Percentiles rank a stretch among this genome's conserved stretches.
Evolutionary conservation across 73 alveolate species (phyloP).

Genomic region (Paramecium sexaurelia): DNA sequence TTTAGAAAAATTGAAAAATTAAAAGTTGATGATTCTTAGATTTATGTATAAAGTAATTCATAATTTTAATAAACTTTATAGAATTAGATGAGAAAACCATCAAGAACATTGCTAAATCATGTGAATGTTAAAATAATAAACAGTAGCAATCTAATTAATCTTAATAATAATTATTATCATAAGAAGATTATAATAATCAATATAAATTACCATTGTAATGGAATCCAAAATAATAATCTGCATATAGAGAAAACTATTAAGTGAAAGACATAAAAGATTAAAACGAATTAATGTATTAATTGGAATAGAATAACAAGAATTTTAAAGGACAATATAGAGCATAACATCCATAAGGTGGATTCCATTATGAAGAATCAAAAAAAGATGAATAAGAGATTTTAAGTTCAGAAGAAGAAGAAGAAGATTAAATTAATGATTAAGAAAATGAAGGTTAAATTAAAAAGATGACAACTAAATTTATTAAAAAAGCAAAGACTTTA

Average conservation of each 20-base stretch:
- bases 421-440: not conserved
- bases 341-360: not conserved
- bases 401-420: not conserved
- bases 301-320: not conserved
- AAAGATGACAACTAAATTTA: slow-evolving; percentile 42
- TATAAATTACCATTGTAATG: not conserved
- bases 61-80: not conserved
- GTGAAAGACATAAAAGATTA: slow-evolving; percentile 37
- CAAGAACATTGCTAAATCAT: slow-evolving; percentile 20
- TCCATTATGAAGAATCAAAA: slow-evolving; percentile 19
- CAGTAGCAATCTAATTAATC: not conserved
- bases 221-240: slow-evolving; percentile 48
- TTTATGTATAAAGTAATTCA: slow-evolving; percentile 1
- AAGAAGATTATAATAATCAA: not conserved
- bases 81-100: slow-evolving; percentile 43
- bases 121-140: not conserved
- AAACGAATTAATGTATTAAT: slow-evolving; percentile 22
- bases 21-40: not conserved
- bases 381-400: not conserved
- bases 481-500: slow-evolving; percentile 39
- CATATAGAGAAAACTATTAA: slow-evolving; percentile 42
- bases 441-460: not conserved
- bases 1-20: slow-evolving; percentile 55
- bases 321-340: slow-evolving; percentile 30
- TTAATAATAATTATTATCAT: not conserved